Evolutionary conservation across 2,329 filamentous ascomycete genomes (phyloP).

Genomic region (Podosphaera aphanis): DNA sequence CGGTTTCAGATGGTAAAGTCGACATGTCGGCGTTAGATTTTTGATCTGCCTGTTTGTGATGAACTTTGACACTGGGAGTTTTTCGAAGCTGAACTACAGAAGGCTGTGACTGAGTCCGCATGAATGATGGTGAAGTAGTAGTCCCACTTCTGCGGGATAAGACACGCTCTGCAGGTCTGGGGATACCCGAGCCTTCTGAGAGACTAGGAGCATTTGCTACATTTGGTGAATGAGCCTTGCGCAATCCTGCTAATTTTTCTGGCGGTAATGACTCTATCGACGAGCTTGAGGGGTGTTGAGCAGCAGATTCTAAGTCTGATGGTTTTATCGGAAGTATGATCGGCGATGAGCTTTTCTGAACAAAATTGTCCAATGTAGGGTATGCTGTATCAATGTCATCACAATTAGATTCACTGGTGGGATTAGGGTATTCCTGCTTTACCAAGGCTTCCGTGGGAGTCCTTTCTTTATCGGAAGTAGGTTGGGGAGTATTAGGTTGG

Average conservation of each 20-base stretch:
- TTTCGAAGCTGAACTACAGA: constrained; percentile 14
- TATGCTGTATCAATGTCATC: constrained; percentile 36
- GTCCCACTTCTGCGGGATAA: constrained; percentile 8
- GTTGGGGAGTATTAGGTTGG: background rate
- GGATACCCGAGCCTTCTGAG: constrained; percentile 14
- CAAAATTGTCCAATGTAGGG: constrained; percentile 2
- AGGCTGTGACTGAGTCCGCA: constrained; percentile 16
- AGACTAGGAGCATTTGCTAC: constrained; percentile 3
- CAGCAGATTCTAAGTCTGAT: constrained; percentile 1
- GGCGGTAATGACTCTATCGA: constrained; percentile 10
- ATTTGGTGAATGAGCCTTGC: constrained; percentile 6
- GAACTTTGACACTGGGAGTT: constrained; percentile 8
- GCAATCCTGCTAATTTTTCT: constrained; percentile 14
- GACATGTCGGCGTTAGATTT: constrained; percentile 5
- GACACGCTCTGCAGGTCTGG: constrained; percentile 13
- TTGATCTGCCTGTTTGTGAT: constrained; percentile 7
- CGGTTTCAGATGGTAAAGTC: constrained; percentile 8
- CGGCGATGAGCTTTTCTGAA: constrained; percentile 2
- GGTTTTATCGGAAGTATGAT: constrained; percentile 3
- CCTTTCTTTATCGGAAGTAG: background rate
- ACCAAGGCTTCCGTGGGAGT: background rate
- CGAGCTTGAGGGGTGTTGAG: constrained; percentile 1
- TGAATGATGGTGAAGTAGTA: constrained; percentile 13
- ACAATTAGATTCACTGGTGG: constrained; percentile 17
- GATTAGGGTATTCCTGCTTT: background rate